Conservation (phyloP, 2,329 filamentous ascomycete species). For the Apiospora phragmitis region DNA sequence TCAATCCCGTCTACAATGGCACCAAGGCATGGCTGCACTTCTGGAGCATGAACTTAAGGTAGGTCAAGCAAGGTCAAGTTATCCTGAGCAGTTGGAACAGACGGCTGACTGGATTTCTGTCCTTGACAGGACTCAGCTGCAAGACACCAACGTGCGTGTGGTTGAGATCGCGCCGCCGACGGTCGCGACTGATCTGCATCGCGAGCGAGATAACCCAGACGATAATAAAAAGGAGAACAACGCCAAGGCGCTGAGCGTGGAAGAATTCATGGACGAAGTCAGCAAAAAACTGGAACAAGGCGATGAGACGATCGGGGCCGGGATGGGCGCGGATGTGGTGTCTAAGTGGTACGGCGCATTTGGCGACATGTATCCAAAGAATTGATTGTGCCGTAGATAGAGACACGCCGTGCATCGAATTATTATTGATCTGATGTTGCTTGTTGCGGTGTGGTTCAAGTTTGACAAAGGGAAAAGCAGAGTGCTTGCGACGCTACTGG, state of each 20-base stretch:
- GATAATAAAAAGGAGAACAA: conserved; percentile 62
- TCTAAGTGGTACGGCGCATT: conserved; percentile 44
- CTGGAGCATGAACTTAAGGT: conserved; percentile 51
- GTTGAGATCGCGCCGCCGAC: conserved; percentile 58
- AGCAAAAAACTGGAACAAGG: conserved; percentile 44
- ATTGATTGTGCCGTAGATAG: not conserved
- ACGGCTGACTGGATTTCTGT: not conserved
- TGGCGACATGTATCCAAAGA: conserved; percentile 26
- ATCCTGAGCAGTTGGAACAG: not conserved
- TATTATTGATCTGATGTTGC: not conserved
- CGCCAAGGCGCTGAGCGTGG: conserved; percentile 43
- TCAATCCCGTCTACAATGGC: conserved; percentile 60
- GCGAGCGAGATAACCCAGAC: conserved; percentile 55
- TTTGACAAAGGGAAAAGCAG: not conserved
- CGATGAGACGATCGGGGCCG: conserved; percentile 49
- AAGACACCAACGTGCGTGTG: conserved; percentile 43
- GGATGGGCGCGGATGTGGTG: conserved; percentile 41
- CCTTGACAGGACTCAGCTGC: conserved; percentile 41
- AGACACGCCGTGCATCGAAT: too few species aligned
- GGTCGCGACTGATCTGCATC: conserved; percentile 55
- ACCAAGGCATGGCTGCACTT: conserved; percentile 61
- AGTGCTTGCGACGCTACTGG: not conserved
- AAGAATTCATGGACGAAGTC: conserved; percentile 55
- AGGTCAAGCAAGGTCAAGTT: not conserved
- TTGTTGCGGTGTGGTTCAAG: not conserved